phyloP scores from a whole-genome alignment of 2,329 filamentous ascomycete genomes.

The Penicillium corylophilum region DNA sequence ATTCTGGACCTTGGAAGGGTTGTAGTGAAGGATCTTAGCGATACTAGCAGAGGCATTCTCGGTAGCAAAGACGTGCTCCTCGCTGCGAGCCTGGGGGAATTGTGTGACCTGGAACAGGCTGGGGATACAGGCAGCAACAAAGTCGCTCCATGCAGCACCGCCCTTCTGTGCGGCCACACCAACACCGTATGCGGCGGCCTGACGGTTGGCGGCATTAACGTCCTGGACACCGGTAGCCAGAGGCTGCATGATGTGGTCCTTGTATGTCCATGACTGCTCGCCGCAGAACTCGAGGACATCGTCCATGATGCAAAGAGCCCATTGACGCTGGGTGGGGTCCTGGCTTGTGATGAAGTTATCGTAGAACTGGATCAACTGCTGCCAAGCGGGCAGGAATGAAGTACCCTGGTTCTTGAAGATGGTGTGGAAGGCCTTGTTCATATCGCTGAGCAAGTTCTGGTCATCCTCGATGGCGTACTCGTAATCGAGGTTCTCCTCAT shows the following conservation, averaged over 20 bases:
- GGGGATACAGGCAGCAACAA: constrained; percentile 75
- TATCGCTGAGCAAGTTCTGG: constrained; percentile 92
- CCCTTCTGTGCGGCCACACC: constrained; percentile 94
- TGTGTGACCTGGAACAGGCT: constrained; percentile 82
- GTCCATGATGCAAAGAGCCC: constrained; percentile 98
- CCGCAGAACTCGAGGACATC: constrained; percentile 98
- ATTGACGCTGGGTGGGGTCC: constrained; percentile 91
- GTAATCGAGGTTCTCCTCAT: constrained; percentile 83
- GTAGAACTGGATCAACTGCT: constrained; percentile 80
- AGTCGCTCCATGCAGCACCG: constrained; percentile 81
- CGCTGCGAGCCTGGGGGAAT: constrained; percentile 75
- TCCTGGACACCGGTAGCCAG: constrained; percentile 85
- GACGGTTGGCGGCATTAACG: constrained; percentile 82
- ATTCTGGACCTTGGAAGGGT: constrained; percentile 72
- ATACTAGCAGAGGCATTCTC: constrained; percentile 97
- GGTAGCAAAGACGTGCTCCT: constrained; percentile 94
- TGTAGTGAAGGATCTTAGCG: constrained; percentile 94
- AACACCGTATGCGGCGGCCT: constrained; percentile 93
- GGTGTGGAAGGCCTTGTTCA: constrained; percentile 99
- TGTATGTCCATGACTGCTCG: constrained; percentile 80
- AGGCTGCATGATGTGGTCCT: constrained; percentile 80
- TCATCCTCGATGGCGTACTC: constrained; percentile 95
- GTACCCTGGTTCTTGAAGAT: constrained; percentile 96
- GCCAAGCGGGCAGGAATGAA: constrained; percentile 83
- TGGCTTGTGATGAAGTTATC: constrained; percentile 74